Percentiles rank a stretch among this genome's conserved stretches.
These are phyloP conservation scores for Adansonia madagascariensis DNA, from an alignment of 441 rosid species.

Conservation along the genomic window DNA sequence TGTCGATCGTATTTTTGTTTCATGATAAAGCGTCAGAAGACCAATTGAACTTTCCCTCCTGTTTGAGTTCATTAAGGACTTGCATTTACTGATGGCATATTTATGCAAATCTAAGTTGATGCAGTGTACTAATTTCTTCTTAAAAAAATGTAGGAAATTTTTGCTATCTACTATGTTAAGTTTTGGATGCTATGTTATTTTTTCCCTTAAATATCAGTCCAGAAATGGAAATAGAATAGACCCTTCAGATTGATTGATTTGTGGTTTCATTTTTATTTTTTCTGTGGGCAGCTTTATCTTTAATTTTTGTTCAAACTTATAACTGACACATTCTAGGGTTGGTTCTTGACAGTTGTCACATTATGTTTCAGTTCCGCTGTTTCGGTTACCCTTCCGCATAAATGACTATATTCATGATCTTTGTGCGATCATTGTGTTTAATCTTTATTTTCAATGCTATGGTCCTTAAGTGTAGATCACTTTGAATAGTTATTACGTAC, in stretches of 20 bases:
- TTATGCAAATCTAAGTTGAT: conserved; percentile 13
- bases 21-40: background rate
- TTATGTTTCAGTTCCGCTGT: background rate
- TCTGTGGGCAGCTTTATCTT: background rate
- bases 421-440: background rate
- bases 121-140: background rate
- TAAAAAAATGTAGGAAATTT: background rate
- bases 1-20: background rate
- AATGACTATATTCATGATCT: background rate
- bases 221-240: background rate
- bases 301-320: background rate
- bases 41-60: background rate
- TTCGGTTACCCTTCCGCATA: background rate
- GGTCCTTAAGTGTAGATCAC: background rate
- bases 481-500: background rate
- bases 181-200: background rate
- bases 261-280: background rate
- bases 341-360: conserved; percentile 3
- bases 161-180: background rate
- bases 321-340: background rate
- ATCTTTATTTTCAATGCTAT: background rate
- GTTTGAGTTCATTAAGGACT: conserved; percentile 10
- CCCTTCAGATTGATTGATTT: conserved; percentile 1
- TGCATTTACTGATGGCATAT: conserved; percentile 11
- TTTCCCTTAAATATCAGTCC: too few relatives aligned